Conservation (phyloP, 495 filamentous ascomycete species). For the Extremus antarcticus region DNA sequence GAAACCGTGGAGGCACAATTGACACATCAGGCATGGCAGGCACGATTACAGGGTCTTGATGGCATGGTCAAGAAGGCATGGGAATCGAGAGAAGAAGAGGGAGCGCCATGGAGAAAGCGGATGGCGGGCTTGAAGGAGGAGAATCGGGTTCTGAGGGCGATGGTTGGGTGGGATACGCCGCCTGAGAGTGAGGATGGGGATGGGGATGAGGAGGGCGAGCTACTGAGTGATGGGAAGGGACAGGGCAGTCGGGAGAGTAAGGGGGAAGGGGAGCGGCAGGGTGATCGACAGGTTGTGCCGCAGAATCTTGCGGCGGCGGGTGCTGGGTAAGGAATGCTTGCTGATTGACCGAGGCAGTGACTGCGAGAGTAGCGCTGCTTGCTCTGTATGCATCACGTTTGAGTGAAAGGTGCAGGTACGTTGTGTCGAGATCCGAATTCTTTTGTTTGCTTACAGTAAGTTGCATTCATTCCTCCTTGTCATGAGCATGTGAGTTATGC, state of each 20-base stretch:
- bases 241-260: neutral
- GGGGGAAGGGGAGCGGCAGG: neutral
- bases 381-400: too few relatives aligned
- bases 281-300: too few relatives aligned
- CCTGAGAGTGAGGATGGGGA: constrained; percentile 23
- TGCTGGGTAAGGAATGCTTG: neutral
- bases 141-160: constrained; percentile 27
- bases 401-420: neutral
- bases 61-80: constrained; percentile 22
- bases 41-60: constrained; percentile 26
- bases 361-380: too few relatives aligned
- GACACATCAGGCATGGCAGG: constrained; percentile 57
- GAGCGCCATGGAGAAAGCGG: constrained; percentile 13
- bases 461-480: too few relatives aligned
- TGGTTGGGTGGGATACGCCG: constrained; percentile 26
- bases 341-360: too few relatives aligned
- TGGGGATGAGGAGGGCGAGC: constrained; percentile 2
- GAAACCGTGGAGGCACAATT: constrained; percentile 46
- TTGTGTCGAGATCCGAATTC: neutral
- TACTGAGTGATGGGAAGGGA: neutral
- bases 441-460: too few relatives aligned
- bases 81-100: constrained; percentile 19
- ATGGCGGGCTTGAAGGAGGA: constrained; percentile 27
- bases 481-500: too few relatives aligned
- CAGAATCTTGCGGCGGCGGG: neutral